Evolutionary conservation across 1,284 basidiomycete species (phyloP).

Genomic region (Microbotryum scabiosae): DNA sequence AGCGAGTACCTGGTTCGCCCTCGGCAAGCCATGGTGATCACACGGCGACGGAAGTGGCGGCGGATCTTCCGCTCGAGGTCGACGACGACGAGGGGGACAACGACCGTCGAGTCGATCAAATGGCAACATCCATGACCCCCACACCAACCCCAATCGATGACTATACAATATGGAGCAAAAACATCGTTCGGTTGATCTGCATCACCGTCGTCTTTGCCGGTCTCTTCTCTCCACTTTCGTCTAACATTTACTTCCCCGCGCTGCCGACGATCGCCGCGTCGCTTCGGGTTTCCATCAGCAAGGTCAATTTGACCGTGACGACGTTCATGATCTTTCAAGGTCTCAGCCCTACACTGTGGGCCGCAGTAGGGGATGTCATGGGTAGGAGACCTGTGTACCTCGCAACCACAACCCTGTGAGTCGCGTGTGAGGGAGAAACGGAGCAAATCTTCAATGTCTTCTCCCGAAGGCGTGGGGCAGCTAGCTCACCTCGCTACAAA

Average conservation of each 20-base stretch:
- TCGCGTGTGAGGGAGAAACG: no score
- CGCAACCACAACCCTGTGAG: conserved; percentile 47
- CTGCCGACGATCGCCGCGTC: conserved; percentile 57
- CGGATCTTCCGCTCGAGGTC: no score
- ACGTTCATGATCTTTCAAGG: conserved; percentile 50
- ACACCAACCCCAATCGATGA: neutral
- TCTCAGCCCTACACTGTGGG: conserved; percentile 24
- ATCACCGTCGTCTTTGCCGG: conserved; percentile 44
- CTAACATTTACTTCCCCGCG: conserved; percentile 68
- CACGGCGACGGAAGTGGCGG: no score
- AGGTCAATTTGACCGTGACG: conserved; percentile 56
- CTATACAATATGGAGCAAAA: conserved; percentile 10
- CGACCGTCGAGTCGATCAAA: no score
- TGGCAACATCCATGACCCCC: no score
- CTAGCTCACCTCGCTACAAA: neutral
- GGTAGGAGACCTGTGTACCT: conserved; percentile 53
- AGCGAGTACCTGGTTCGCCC: no score
- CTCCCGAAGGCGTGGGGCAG: no score
- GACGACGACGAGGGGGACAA: no score
- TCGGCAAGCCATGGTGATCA: no score
- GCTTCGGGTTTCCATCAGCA: conserved; percentile 56
- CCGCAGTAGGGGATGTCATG: conserved; percentile 45
- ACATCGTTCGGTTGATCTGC: conserved; percentile 43
- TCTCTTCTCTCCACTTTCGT: conserved; percentile 45
- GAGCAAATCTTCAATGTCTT: no score